These are phyloP conservation scores for Lenwebbia sp. DNA, from an alignment of 345 rosid species.

Conservation along the genomic window DNA sequence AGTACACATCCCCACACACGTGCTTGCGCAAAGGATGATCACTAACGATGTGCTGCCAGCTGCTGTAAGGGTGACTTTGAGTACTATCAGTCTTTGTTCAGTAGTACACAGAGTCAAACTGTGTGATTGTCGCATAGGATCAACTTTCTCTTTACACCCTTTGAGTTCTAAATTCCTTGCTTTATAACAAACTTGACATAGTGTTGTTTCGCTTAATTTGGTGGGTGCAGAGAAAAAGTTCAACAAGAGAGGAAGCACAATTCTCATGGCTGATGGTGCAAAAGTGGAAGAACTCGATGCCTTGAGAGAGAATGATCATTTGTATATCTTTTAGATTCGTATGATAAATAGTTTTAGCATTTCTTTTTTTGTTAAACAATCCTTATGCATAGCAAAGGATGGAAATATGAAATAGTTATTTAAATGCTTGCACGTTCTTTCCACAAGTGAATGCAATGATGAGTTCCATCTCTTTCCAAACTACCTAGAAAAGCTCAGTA, in stretches of 20 bases:
- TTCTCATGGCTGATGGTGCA: slow-evolving; percentile 72
- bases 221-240: slow-evolving; percentile 61
- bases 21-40: neutral
- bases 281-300: slow-evolving; percentile 67
- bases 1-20: neutral
- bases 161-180: neutral
- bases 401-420: neutral
- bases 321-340: slow-evolving; percentile 41
- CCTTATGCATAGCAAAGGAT: neutral
- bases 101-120: neutral
- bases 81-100: neutral
- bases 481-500: neutral
- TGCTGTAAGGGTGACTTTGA: neutral
- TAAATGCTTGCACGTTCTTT: neutral
- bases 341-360: neutral
- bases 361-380: neutral
- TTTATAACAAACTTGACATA: neutral
- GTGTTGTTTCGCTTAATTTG: neutral
- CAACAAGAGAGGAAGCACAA: slow-evolving; percentile 53
- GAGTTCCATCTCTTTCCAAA: neutral
- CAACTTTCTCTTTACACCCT: neutral
- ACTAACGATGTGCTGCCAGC: neutral
- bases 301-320: slow-evolving; percentile 68
- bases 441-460: neutral
- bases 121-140: neutral